These are phyloP conservation scores for Komagataella kurtzmanii DNA, from an alignment of 805 yeast species.

Conservation along the genomic window DNA sequence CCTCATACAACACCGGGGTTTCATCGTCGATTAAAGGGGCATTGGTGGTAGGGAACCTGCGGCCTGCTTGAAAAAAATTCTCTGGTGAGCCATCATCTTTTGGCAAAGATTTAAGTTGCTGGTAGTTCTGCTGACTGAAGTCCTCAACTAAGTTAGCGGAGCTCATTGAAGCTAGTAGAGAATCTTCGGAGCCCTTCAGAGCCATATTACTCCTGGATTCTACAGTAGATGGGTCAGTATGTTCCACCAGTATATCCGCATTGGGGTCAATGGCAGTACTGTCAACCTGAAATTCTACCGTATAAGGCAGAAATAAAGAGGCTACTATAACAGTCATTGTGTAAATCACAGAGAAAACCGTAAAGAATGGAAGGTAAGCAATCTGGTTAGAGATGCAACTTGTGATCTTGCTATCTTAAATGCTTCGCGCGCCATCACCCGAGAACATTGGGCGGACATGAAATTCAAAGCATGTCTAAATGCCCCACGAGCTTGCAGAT, in stretches of 20 bases:
- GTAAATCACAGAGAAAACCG: not conserved
- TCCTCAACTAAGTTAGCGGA: not conserved
- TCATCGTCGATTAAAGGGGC: not conserved
- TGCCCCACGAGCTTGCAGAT: not conserved
- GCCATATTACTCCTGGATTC: not conserved
- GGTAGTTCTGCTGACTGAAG: not conserved
- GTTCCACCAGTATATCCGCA: not conserved
- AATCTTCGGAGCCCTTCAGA: not conserved
- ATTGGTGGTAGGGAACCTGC: not conserved
- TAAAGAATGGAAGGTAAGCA: not conserved
- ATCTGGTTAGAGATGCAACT: not conserved
- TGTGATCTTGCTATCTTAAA: not conserved
- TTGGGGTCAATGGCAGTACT: not conserved
- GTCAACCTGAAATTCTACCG: constrained; percentile 52
- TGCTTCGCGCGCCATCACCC: not conserved
- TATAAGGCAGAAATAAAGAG: constrained; percentile 59
- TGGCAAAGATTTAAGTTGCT: not conserved
- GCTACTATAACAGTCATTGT: constrained; percentile 58
- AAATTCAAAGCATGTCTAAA: not conserved
- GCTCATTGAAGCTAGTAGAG: not conserved
- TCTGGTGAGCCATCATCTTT: not conserved
- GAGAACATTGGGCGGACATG: not conserved
- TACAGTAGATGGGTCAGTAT: not conserved
- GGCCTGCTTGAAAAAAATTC: not conserved
- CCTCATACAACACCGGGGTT: not conserved